Percentiles rank a stretch among this genome's conserved stretches.
Conservation (phyloP, 2,329 filamentous ascomycete genomes). For the Orbilia blumenaviensis region DNA sequence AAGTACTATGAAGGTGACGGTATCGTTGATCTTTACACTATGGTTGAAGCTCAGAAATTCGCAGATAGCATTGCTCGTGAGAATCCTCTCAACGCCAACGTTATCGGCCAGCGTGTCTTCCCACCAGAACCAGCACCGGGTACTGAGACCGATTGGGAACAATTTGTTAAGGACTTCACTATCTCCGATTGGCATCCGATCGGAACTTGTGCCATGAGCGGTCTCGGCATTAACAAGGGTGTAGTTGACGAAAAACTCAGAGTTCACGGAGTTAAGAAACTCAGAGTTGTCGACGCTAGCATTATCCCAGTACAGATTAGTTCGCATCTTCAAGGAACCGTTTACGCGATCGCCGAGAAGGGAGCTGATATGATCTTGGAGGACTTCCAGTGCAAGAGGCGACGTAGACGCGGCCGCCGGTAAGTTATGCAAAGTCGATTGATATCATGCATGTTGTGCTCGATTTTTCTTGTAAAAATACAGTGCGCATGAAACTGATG, state of each 20-base stretch:
- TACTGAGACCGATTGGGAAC: conserved; percentile 58
- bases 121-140: conserved; percentile 56
- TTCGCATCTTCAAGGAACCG: conserved; percentile 57
- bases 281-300: conserved; percentile 62
- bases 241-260: conserved; percentile 64
- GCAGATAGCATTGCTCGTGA: conserved; percentile 60
- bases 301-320: conserved; percentile 38
- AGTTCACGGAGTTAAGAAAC: conserved; percentile 63
- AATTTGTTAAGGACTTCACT: conserved; percentile 61
- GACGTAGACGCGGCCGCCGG: neutral
- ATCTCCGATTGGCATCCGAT: conserved; percentile 62
- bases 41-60: conserved; percentile 63
- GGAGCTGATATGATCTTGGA: conserved; percentile 48
- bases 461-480: neutral
- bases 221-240: conserved; percentile 59
- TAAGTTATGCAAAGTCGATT: neutral
- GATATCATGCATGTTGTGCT: neutral
- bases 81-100: conserved; percentile 60
- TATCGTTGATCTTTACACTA: conserved; percentile 62
- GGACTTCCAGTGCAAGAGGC: conserved; percentile 44
- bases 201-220: conserved; percentile 64
- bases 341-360: conserved; percentile 52
- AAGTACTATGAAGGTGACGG: conserved; percentile 63
- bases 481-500: neutral
- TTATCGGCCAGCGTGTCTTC: conserved; percentile 60